These are phyloP conservation scores for Cutaneotrichosporon mucoides DNA, from an alignment of 1,284 basidiomycete genomes.

Conservation along the genomic window DNA sequence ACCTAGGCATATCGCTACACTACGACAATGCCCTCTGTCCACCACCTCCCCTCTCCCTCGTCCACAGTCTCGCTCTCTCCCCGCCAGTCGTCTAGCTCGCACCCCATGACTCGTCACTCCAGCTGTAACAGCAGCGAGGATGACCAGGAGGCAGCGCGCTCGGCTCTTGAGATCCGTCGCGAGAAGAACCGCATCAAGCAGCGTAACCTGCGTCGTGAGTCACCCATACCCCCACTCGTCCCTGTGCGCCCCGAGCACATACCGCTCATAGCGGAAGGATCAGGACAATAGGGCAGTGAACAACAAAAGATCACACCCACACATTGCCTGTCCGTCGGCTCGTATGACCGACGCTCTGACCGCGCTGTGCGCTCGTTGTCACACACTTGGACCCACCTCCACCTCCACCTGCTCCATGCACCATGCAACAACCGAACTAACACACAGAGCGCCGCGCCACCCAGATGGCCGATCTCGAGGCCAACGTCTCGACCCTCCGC, in stretches of 20 bases:
- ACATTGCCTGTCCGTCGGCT: background rate
- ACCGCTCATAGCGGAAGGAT: background rate
- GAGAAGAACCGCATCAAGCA: constrained; percentile 43
- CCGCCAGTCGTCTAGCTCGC: constrained; percentile 1
- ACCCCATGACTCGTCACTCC: constrained; percentile 11
- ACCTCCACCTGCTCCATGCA: too few relatives aligned
- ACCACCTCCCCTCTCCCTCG: constrained; percentile 17
- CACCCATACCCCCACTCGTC: background rate
- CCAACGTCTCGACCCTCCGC: constrained; percentile 20
- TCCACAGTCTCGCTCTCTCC: constrained; percentile 16
- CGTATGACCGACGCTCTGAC: background rate
- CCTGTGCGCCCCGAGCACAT: too few relatives aligned
- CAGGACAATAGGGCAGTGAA: too few relatives aligned
- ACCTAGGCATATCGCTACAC: too few relatives aligned
- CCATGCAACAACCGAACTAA: background rate
- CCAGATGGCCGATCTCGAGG: constrained; percentile 38
- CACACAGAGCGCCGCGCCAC: constrained; percentile 37
- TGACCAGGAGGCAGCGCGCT: constrained; percentile 10
- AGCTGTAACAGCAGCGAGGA: constrained; percentile 13
- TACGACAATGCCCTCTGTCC: background rate
- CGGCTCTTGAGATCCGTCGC: constrained; percentile 25
- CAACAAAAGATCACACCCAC: too few relatives aligned
- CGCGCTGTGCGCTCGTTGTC: background rate
- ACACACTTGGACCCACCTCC: too few relatives aligned
- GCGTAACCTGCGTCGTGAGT: constrained; percentile 37